phyloP scores from a whole-genome alignment of 805 yeast species.

The Metschnikowia hibisci region DNA sequence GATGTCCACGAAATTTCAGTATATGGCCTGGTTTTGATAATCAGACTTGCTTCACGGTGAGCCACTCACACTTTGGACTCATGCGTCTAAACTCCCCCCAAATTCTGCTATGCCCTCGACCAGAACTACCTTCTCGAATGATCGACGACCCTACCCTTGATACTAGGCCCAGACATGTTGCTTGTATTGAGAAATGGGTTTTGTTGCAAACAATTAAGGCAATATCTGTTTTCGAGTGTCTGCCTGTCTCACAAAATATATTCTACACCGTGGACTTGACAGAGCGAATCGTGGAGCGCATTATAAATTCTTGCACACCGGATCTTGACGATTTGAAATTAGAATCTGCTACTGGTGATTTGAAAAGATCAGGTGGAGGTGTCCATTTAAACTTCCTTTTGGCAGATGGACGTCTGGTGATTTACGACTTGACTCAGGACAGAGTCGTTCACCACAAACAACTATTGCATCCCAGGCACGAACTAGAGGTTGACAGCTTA shows the following conservation, averaged over 20 bases:
- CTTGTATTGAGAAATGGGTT: not conserved
- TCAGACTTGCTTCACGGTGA: not conserved
- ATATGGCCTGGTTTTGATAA: conserved; percentile 4
- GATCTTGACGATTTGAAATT: not conserved
- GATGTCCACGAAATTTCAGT: not conserved
- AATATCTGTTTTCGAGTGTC: not conserved
- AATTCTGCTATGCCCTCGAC: no score
- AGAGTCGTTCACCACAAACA: not conserved
- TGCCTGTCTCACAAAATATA: not conserved
- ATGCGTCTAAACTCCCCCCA: no score
- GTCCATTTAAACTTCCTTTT: not conserved
- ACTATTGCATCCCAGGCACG: not conserved
- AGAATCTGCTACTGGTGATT: not conserved
- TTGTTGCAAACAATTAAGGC: not conserved
- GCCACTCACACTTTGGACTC: no score
- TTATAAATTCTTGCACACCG: not conserved
- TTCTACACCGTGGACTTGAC: not conserved
- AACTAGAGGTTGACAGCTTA: not conserved
- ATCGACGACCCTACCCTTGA: not conserved
- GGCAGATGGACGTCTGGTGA: not conserved
- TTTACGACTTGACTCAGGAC: not conserved
- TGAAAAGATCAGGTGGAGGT: not conserved
- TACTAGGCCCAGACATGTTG: not conserved
- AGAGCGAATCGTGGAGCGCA: not conserved
- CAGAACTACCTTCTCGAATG: no score